Base-by-base conservation (phyloP, 2,329 filamentous ascomycete species). In the Lasiodiplodia sp. region DNA sequence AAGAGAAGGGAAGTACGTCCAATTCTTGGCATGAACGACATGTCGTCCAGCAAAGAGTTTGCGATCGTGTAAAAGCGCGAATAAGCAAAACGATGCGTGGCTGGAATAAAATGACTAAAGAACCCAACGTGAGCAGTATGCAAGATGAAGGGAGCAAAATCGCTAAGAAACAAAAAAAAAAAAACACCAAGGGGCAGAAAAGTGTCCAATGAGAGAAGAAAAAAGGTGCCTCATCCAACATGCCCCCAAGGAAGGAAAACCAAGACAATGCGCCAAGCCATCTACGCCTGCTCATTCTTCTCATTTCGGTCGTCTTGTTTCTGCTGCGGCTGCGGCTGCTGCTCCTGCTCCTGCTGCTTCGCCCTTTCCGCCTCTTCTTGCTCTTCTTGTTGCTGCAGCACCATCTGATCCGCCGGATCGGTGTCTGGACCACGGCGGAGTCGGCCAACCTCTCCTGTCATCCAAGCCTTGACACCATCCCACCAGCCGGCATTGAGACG, bases 401-500 rank as follows among this genome's bases (percentile, higher is more conserved):
- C 64, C 18, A 66, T 66, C n/a, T 49, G 51, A 56, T 57, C 51
- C 38, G 64, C 51, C 5, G 64, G 53, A 18, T 56, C 51, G 38
- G 64, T 25, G 34, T 55, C 51, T 37, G 21, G 47, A 51, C 51
- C 23, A 8, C 18, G 18, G 23, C 51, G 53, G 64, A 66, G 47
- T 3, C 64, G 51, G 64, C 51, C 51, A 10, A 66, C 37, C 64
- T 57, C 64, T 6, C 64, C 64, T 21, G 25, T 55, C 21, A 56
- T 10, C 55, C 40, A 52, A 6, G 31, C 55, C 55, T 67, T 67
- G 38, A 58, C 25, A 1, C 40, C 28, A 18, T 67, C 65, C 65
- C 65, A 67, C 65, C 65, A 67, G 63, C 88, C 92, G 64, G 93
- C 88, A 83, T 97, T 97, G 71, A 97, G 87, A 80, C 90, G 90